phyloP scores from a whole-genome alignment of 148 eudicot genomes.

The Vaccinium corymbosum region DNA sequence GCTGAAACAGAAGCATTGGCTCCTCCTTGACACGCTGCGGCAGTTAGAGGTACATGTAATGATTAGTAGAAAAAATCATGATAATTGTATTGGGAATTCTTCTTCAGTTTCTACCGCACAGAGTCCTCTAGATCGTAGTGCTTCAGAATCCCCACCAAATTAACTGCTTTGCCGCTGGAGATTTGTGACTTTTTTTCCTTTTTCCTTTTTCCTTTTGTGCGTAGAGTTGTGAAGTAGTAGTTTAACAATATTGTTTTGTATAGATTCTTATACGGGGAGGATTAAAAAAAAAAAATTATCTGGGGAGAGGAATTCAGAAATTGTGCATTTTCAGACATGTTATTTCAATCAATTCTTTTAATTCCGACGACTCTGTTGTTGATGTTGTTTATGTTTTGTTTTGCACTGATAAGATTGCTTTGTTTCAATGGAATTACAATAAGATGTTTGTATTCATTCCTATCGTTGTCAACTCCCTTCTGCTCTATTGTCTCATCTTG shows the following conservation, averaged over 20 bases:
- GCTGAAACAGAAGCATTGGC: constrained; percentile 78
- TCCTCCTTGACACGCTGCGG: constrained; percentile 60
- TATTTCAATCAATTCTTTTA: neutral
- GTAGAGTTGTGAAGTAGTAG: neutral
- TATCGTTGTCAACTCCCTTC: neutral
- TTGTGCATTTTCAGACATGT: neutral
- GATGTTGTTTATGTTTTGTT: neutral
- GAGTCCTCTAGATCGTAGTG: constrained; percentile 13
- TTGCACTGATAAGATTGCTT: neutral
- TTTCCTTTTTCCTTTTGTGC: neutral
- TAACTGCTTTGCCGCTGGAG: neutral
- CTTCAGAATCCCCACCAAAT: constrained; percentile 9
- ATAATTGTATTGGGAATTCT: constrained; percentile 29
- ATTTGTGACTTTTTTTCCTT: neutral
- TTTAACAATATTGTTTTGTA: neutral
- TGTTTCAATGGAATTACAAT: neutral
- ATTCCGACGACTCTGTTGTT: neutral
- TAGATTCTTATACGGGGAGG: constrained; percentile 1
- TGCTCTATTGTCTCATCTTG: neutral
- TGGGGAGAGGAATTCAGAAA: neutral
- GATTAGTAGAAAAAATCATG: constrained; percentile 26
- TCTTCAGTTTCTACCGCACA: constrained; percentile 36
- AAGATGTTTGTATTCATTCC: neutral
- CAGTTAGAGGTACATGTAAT: constrained; percentile 74
- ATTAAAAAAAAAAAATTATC: neutral